Evolutionary conservation across 73 alveolate genomes (phyloP), one percentile per base, ranked within the genome.

Genomic region (Urostyla sp.): DNA sequence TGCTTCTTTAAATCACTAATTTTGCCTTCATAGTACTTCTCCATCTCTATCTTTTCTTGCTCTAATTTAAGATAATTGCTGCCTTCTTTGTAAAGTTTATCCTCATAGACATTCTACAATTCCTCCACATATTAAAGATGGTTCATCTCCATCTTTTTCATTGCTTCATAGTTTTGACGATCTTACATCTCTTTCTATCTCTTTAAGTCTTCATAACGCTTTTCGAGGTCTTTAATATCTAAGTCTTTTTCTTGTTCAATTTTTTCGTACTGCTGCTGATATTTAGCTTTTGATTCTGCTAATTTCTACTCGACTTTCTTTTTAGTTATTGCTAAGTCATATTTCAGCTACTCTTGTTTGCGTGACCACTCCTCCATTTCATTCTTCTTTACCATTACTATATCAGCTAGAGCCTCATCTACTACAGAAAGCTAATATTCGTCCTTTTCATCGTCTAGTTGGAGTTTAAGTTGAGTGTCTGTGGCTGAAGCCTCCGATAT

Each of bases 321-420:
- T 40, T 67, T 87, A 23, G 74, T 90, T 36, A 92, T 90, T 20
- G 79, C 81, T 67, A 92, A 77, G 48, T 89, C 97, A 46, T 67
- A 77, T 69, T 75, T 59, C 0, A 86, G 75, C 72, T 91, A 72
- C 60, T 89, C 93, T 67, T 75, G 84, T 61, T 86, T 91, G 34
- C 82, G 35, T 57, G 59, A 85, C 85, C 89, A 94, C 30, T 80
- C 88, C 48, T 88, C 96, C 53, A 94, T 79, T 31, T 91, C 95
- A 37, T 87, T 53, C 69, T 91, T 79, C 34, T 84, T 84, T 10
- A 94, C 94, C 30, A 94, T 78, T 35, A 94, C 94, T 28, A 94
- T 88, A 82, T 94, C 97, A 23, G 98, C 95, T 16, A 94, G 90
- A 24, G 76, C 93, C 24, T 88, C 94, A 77, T 92, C 97, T 2